Evolutionary conservation across 176 grass and related monocot species (phyloP).

Genomic region (Phoenix dactylifera): DNA sequence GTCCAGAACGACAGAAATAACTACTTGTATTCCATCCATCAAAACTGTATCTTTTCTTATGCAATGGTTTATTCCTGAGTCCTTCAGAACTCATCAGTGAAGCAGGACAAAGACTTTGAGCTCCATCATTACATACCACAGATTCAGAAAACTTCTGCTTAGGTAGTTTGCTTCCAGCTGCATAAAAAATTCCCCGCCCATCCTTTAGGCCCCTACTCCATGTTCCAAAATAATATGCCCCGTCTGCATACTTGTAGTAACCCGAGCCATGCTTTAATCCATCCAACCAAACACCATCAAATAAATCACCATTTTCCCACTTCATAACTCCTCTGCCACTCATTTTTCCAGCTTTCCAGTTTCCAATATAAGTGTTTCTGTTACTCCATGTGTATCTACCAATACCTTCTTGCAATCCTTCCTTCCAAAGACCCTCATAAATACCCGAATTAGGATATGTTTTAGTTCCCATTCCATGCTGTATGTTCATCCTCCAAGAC

Average conservation of each 20-base stretch:
- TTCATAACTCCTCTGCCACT: slow-evolving; percentile 73
- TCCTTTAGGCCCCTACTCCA: slow-evolving; percentile 95
- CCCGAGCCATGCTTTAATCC: slow-evolving; percentile 75
- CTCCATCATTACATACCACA: slow-evolving; percentile 25
- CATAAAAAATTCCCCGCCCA: slow-evolving; percentile 76
- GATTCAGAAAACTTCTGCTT: slow-evolving; percentile 55
- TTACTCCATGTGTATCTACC: slow-evolving; percentile 73
- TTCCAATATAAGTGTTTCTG: slow-evolving; percentile 68
- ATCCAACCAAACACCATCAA: slow-evolving; percentile 73
- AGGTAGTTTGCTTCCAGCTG: slow-evolving; percentile 65
- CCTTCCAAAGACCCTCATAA: slow-evolving; percentile 86
- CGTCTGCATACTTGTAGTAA: slow-evolving; percentile 60
- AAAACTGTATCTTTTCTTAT: slow-evolving; percentile 33
- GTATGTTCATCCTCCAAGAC: slow-evolving; percentile 84
- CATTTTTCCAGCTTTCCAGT: slow-evolving; percentile 89
- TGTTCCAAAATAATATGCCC: slow-evolving; percentile 69
- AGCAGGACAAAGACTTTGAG: slow-evolving; percentile 17
- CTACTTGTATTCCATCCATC: slow-evolving; percentile 34
- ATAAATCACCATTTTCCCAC: slow-evolving; percentile 72
- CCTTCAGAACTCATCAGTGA: slow-evolving; percentile 33
- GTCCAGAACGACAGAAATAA: slow-evolving; percentile 33
- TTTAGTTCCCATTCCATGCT: slow-evolving; percentile 80
- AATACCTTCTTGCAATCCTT: slow-evolving; percentile 77
- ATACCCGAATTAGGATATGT: slow-evolving; percentile 57
- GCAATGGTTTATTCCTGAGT: slow-evolving; percentile 23